phyloP scores from a whole-genome alignment of 495 filamentous ascomycete species.

The Chaetomium fimeti region DNA sequence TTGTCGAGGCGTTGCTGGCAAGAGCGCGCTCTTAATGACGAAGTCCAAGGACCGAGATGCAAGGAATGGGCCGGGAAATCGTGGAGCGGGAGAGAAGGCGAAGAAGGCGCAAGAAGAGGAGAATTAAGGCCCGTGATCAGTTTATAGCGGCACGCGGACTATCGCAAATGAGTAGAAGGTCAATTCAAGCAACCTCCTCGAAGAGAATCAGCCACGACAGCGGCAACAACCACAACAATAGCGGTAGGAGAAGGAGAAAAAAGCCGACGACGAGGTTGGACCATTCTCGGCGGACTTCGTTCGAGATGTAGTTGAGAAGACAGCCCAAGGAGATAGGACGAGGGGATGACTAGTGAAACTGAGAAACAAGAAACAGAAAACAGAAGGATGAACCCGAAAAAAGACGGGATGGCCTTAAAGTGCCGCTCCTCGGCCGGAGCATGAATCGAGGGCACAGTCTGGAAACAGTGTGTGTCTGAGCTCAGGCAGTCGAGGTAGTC shows the following conservation, averaged over 20 bases:
- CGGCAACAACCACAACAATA: too few species aligned
- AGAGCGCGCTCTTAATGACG: too few species aligned
- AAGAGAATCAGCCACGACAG: too few species aligned
- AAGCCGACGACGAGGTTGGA: not conserved
- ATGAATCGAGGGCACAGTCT: conserved; percentile 38
- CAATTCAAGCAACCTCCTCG: too few species aligned
- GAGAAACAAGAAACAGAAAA: conserved; percentile 13
- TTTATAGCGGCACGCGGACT: too few species aligned
- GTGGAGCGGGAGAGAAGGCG: not conserved
- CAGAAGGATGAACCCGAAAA: conserved; percentile 17
- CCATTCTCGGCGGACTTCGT: not conserved
- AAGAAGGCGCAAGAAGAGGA: not conserved
- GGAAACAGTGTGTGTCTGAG: conserved; percentile 37
- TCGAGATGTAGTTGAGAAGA: not conserved
- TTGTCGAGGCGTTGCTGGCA: too few species aligned
- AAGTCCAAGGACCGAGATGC: too few species aligned
- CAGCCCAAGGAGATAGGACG: not conserved
- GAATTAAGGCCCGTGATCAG: not conserved
- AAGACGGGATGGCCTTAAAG: conserved; percentile 22
- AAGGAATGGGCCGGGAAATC: not conserved
- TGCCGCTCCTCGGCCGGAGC: conserved; percentile 32
- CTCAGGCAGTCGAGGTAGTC: conserved; percentile 24
- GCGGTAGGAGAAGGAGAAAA: not conserved
- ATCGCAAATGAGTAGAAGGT: too few species aligned
- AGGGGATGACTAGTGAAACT: not conserved